Percentiles rank a stretch among this genome's conserved stretches.
phyloP scores from a whole-genome alignment of 2,329 filamentous ascomycete genomes.

The Arthrocladium fulminans region DNA sequence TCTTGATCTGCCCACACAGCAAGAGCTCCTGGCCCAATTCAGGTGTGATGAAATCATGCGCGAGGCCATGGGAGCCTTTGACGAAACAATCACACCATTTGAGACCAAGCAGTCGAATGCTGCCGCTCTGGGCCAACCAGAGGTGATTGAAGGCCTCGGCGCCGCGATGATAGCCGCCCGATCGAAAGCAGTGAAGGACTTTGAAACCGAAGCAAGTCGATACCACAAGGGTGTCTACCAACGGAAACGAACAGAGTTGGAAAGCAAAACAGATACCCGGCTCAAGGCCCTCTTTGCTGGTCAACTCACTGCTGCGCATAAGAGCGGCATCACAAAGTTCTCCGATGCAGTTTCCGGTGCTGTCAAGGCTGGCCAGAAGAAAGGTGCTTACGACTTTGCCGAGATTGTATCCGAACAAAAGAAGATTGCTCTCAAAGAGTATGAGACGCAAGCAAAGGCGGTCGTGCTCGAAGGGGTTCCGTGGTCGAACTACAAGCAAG shows the following conservation, averaged over 20 bases:
- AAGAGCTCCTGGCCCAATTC: slow-evolving; percentile 93
- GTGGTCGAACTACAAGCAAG: slow-evolving; percentile 82
- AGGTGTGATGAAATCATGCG: slow-evolving; percentile 92
- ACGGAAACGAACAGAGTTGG: slow-evolving; percentile 75
- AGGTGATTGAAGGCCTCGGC: slow-evolving; percentile 68
- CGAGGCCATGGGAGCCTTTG: slow-evolving; percentile 77
- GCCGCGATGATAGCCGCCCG: slow-evolving; percentile 63
- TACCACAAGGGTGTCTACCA: slow-evolving; percentile 95
- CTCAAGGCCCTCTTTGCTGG: slow-evolving; percentile 80
- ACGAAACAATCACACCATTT: slow-evolving; percentile 68
- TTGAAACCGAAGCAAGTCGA: slow-evolving; percentile 80
- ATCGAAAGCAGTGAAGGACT: slow-evolving; percentile 65
- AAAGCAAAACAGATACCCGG: slow-evolving; percentile 76
- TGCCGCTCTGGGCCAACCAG: slow-evolving; percentile 60
- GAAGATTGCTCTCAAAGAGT: slow-evolving; percentile 62
- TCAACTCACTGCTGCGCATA: slow-evolving; percentile 84
- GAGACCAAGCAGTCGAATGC: slow-evolving; percentile 78
- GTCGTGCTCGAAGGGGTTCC: slow-evolving; percentile 67
- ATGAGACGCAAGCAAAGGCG: slow-evolving; percentile 64
- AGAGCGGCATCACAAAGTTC: slow-evolving; percentile 73
- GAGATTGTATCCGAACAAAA: slow-evolving; percentile 84
- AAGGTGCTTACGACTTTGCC: slow-evolving; percentile 89
- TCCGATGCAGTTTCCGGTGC: slow-evolving; percentile 76
- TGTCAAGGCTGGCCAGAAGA: slow-evolving; percentile 89
- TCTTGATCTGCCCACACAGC: slow-evolving; percentile 88